Conservation (phyloP, 805 yeast genomes). For the Candida corydali region DNA sequence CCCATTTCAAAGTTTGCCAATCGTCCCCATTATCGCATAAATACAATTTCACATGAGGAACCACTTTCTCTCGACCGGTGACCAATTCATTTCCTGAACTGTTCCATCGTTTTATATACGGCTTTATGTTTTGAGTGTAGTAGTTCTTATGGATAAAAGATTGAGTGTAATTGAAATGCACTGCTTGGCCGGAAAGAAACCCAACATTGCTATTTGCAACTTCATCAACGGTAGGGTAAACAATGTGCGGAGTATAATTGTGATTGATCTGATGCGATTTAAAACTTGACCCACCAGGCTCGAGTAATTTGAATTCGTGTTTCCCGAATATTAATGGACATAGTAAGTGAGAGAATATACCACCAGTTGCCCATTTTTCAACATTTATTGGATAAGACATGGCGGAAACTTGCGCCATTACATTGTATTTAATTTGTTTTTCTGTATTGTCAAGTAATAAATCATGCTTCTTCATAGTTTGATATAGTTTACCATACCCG, state of each 20-base stretch:
- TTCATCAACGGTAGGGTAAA: conserved; percentile 44
- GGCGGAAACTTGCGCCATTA: conserved; percentile 46
- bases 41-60: conserved; percentile 71
- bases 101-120: conserved; percentile 46
- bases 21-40: conserved; percentile 49
- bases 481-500: conserved; percentile 48
- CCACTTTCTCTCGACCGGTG: conserved; percentile 34
- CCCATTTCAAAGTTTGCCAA: conserved; percentile 58
- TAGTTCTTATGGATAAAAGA: conserved; percentile 27
- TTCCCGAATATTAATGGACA: conserved; percentile 40
- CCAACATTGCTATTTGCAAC: conserved; percentile 42
- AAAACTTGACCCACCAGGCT: conserved; percentile 22
- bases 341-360: conserved; percentile 45
- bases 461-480: conserved; percentile 31
- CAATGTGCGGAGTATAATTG: conserved; percentile 30
- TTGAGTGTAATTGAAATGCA: conserved; percentile 40
- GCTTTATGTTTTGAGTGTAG: conserved; percentile 35
- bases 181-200: conserved; percentile 44
- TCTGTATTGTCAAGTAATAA: conserved; percentile 20
- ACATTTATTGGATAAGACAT: conserved; percentile 43
- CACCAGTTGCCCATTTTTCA: conserved; percentile 22
- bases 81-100: conserved; percentile 8
- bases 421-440: conserved; percentile 16
- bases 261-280: conserved; percentile 17
- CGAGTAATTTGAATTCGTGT: conserved; percentile 17